Conservation (phyloP, 202 grass and related monocot species). For the Panicum hallii region DNA sequence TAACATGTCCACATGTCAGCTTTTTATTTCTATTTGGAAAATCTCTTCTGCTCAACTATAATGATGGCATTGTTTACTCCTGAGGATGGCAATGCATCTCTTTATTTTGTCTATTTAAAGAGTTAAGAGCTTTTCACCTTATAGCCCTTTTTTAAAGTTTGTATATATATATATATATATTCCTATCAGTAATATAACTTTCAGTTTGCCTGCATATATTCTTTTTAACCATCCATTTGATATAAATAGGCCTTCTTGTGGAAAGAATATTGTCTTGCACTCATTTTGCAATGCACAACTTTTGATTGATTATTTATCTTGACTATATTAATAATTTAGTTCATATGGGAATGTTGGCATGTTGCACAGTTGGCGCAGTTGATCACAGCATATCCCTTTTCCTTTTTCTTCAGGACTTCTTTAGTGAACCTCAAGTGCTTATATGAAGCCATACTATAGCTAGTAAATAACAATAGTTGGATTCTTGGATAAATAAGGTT, state of each 20-base stretch:
- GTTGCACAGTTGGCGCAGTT: background rate
- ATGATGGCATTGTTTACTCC: background rate
- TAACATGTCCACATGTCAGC: background rate
- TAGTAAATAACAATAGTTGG: background rate
- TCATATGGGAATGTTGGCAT: background rate
- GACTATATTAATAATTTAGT: background rate
- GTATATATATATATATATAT: background rate
- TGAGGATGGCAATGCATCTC: background rate
- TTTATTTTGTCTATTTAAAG: background rate
- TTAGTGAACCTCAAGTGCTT: background rate
- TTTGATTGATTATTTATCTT: conserved; percentile 14
- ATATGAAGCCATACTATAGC: background rate
- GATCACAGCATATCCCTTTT: background rate
- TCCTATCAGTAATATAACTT: background rate
- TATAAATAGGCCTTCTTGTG: background rate
- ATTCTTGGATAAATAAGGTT: background rate
- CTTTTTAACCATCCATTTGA: background rate
- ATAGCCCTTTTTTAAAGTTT: conserved; percentile 5
- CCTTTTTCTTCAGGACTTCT: background rate
- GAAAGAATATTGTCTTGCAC: conserved; percentile 8
- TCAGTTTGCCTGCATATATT: background rate
- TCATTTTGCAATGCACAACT: background rate
- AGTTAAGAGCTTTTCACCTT: background rate
- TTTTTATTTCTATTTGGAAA: background rate
- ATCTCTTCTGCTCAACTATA: background rate